Evolutionary conservation across 2,329 filamentous ascomycete species (phyloP).

Genomic region (Talaromyces sp.): DNA sequence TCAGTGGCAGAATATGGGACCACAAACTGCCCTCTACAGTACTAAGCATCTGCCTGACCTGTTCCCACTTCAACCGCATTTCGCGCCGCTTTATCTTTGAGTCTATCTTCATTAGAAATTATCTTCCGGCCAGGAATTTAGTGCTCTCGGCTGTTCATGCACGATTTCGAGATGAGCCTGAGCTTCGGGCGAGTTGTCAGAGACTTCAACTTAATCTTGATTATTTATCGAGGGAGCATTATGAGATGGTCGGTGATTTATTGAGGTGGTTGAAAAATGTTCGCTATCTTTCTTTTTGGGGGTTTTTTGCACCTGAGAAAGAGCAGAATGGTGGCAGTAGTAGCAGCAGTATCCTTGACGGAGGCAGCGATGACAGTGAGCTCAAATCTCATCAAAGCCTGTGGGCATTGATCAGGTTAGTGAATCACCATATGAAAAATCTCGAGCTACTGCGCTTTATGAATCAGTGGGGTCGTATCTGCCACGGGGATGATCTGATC

Average conservation of each 20-base stretch:
- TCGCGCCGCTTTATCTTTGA: not conserved
- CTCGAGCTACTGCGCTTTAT: not conserved
- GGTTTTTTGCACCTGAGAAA: not conserved
- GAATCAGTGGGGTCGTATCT: not conserved
- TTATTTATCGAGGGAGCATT: not conserved
- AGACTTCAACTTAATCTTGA: not conserved
- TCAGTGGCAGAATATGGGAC: not conserved
- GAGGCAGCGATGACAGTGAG: not conserved
- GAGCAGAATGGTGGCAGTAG: not conserved
- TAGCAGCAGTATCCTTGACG: no score
- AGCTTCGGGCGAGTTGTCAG: not conserved
- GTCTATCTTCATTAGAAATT: not conserved
- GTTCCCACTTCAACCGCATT: not conserved
- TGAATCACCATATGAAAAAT: not conserved
- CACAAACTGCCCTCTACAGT: not conserved
- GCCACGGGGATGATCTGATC: not conserved
- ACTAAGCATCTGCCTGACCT: not conserved
- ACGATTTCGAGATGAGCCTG: not conserved
- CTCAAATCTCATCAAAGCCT: not conserved
- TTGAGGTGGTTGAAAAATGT: not conserved
- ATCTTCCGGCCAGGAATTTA: not conserved
- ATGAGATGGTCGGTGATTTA: not conserved
- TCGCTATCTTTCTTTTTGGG: not conserved
- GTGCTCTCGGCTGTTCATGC: not conserved
- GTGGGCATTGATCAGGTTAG: not conserved